Conservation (phyloP, 2,329 filamentous ascomycete genomes). For the Venturia aucupariae region DNA sequence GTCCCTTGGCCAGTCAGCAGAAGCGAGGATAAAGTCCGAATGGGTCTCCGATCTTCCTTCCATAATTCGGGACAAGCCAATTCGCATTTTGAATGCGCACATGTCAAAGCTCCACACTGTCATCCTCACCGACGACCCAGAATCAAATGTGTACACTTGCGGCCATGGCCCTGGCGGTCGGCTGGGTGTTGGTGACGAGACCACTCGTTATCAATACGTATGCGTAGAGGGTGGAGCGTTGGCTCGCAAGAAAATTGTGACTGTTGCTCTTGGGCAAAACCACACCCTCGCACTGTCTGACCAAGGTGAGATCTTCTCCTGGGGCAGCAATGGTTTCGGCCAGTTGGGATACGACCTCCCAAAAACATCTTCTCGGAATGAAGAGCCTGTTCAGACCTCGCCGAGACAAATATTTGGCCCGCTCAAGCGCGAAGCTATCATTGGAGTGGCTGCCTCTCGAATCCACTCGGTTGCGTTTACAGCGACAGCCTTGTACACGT, state of each 20-base stretch:
- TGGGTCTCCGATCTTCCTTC: conserved; percentile 55
- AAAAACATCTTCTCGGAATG: conserved; percentile 56
- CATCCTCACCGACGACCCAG: conserved; percentile 74
- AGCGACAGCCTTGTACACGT: conserved; percentile 72
- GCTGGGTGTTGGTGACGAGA: conserved; percentile 81
- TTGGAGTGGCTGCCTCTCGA: conserved; percentile 78
- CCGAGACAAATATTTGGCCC: conserved; percentile 88
- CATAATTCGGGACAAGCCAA: conserved; percentile 59
- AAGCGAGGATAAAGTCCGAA: conserved; percentile 14
- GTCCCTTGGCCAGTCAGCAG: conserved; percentile 20
- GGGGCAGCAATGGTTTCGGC: conserved; percentile 79
- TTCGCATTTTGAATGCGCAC: conserved; percentile 70
- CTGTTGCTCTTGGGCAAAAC: conserved; percentile 82
- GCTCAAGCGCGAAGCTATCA: conserved; percentile 73
- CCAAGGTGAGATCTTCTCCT: conserved; percentile 87
- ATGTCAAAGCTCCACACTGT: conserved; percentile 81
- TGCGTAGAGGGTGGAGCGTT: conserved; percentile 70
- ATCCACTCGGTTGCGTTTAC: conserved; percentile 90
- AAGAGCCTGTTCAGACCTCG: conserved; percentile 70
- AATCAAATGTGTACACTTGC: conserved; percentile 86
- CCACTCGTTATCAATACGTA: conserved; percentile 76
- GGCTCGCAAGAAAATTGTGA: conserved; percentile 60
- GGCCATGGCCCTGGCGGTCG: conserved; percentile 86
- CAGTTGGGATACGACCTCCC: conserved; percentile 82
- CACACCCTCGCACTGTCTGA: conserved; percentile 79